phyloP scores from a whole-genome alignment of 2,329 filamentous ascomycete genomes.

The Xenoacremonium recifei region DNA sequence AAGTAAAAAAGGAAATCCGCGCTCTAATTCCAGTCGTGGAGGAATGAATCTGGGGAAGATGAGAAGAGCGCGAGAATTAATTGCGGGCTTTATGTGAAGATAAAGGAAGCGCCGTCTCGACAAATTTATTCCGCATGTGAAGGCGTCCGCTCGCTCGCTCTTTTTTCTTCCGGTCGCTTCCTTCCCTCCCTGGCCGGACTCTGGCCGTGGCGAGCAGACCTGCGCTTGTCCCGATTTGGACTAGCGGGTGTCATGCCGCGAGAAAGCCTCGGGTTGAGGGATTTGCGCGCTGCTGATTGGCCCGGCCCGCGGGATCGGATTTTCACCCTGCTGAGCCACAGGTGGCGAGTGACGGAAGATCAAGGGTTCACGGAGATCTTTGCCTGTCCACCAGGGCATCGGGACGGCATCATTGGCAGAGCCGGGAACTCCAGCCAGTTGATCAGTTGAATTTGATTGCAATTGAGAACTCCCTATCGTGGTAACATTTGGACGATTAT shows the following conservation, averaged over 20 bases:
- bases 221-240: constrained; percentile 14
- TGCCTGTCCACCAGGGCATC: too few relatives aligned
- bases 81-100: constrained; percentile 19
- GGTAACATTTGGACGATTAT: too few relatives aligned
- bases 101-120: constrained; percentile 6
- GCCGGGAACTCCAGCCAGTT: too few relatives aligned
- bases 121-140: constrained; percentile 28
- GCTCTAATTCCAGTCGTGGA: too few relatives aligned
- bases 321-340: constrained; percentile 20
- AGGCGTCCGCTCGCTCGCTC: constrained; percentile 10
- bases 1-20: not conserved
- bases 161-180: not conserved
- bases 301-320: constrained; percentile 20
- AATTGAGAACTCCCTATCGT: too few relatives aligned
- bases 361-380: constrained; percentile 16
- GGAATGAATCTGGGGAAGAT: constrained; percentile 4
- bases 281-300: constrained; percentile 20
- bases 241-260: constrained; percentile 17
- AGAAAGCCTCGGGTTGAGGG: constrained; percentile 28
- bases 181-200: not conserved
- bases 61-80: constrained; percentile 4
- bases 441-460: too few relatives aligned
- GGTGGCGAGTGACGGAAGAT: constrained; percentile 27
- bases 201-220: constrained; percentile 13
- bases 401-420: too few relatives aligned